These are phyloP conservation scores for Marchantia paleacea DNA, from an alignment of 225 moss, liverwort and hornwort genomes.

Conservation along the genomic window DNA sequence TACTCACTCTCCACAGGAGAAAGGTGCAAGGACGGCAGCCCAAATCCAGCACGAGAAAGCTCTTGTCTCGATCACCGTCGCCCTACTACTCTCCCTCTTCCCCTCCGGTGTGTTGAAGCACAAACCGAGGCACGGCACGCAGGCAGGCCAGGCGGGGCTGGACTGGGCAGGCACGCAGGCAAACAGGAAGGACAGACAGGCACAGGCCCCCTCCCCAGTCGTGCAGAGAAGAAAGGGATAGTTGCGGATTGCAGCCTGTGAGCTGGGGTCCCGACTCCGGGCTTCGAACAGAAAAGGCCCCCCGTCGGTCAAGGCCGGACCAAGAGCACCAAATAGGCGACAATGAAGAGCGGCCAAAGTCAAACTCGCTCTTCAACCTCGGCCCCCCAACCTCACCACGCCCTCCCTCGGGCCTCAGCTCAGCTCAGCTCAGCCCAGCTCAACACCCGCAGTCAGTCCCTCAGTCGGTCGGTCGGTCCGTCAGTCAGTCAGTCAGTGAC, in stretches of 20 bases:
- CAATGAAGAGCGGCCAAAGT: constrained; percentile 6
- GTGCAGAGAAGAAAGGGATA: constrained; percentile 7
- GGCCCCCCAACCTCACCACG: too few relatives aligned
- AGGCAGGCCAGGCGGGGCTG: too few relatives aligned
- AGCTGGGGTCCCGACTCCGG: neutral
- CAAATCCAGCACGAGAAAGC: constrained; percentile 7
- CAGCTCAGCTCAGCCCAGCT: too few relatives aligned
- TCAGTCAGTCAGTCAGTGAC: too few relatives aligned
- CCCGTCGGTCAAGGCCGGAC: constrained; percentile 19
- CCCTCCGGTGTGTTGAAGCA: neutral
- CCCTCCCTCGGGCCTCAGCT: too few relatives aligned
- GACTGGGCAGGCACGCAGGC: neutral
- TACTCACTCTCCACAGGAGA: neutral
- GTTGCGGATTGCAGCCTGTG: neutral
- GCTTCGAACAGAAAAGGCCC: neutral
- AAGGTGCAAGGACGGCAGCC: constrained; percentile 9
- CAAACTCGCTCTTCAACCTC: neutral
- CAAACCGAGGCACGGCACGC: neutral
- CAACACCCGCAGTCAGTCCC: too few relatives aligned
- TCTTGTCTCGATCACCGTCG: neutral
- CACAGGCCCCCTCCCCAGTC: neutral
- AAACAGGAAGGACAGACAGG: constrained; percentile 8
- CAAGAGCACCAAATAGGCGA: constrained; percentile 1
- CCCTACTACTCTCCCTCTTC: neutral
- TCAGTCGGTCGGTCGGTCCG: too few relatives aligned